Evolutionary conservation across 345 rosid species (phyloP).

Genomic region (Kandelia obovata): DNA sequence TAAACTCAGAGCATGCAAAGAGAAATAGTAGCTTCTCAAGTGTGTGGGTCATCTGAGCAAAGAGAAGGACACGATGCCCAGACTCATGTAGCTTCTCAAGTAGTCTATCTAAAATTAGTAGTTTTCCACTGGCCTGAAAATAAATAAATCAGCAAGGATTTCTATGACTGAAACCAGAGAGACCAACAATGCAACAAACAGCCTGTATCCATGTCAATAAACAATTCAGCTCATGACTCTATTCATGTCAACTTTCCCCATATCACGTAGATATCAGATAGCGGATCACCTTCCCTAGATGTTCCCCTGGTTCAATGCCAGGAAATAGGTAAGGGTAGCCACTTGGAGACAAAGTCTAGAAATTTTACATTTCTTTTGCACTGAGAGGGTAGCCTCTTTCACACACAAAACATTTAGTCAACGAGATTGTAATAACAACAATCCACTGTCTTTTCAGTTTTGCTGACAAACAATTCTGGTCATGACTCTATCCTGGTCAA

Average conservation of each 20-base stretch:
- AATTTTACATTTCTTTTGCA: neutral
- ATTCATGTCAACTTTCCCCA: neutral
- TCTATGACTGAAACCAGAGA: neutral
- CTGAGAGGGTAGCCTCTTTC: neutral
- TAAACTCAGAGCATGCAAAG: too few species aligned
- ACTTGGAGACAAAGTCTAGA: neutral
- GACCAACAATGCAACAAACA: slow-evolving; percentile 17
- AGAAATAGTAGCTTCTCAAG: slow-evolving; percentile 44
- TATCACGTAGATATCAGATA: slow-evolving; percentile 4
- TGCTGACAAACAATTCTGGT: neutral
- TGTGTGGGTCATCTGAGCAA: slow-evolving; percentile 89
- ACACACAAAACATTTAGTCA: neutral
- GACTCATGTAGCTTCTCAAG: slow-evolving; percentile 56
- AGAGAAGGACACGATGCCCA: slow-evolving; percentile 82
- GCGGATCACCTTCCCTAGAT: slow-evolving; percentile 67
- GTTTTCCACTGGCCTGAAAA: slow-evolving; percentile 81
- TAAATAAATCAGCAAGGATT: slow-evolving; percentile 3
- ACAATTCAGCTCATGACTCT: neutral
- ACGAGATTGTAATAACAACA: neutral
- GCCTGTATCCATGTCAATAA: slow-evolving; percentile 21
- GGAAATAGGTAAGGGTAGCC: slow-evolving; percentile 91
- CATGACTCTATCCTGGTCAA: neutral
- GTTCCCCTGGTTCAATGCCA: slow-evolving; percentile 90
- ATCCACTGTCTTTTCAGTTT: neutral
- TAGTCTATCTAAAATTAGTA: slow-evolving; percentile 65